Percentiles rank a stretch among this genome's conserved stretches.
Conservation (phyloP, 176 grass and related monocot species). For the Luzula sylvatica region DNA sequence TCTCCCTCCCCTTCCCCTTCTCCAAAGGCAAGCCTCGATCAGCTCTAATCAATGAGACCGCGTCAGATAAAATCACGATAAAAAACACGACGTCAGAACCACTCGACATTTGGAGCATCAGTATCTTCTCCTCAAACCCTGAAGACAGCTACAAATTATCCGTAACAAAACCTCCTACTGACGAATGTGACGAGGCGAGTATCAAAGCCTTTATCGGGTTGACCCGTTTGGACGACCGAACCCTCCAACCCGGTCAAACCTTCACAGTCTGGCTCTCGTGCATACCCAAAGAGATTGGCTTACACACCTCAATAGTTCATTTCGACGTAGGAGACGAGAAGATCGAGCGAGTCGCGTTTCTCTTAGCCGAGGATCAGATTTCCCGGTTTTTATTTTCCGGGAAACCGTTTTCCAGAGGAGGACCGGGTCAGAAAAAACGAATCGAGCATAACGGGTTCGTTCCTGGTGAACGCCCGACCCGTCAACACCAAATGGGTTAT, state of each 20-base stretch:
- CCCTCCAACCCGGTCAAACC: slow-evolving; percentile 55
- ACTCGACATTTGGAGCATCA: slow-evolving; percentile 61
- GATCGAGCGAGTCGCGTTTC: slow-evolving; percentile 74
- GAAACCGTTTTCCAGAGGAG: slow-evolving; percentile 59
- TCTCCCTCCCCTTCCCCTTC: slow-evolving; percentile 66
- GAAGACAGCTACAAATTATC: slow-evolving; percentile 76
- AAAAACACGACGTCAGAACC: slow-evolving; percentile 53
- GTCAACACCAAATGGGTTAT: slow-evolving; percentile 38
- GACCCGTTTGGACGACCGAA: slow-evolving; percentile 59
- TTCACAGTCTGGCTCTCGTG: slow-evolving; percentile 86
- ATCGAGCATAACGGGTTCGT: slow-evolving; percentile 38
- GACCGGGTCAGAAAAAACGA: slow-evolving; percentile 30
- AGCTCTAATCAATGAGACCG: slow-evolving; percentile 54
- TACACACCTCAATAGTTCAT: slow-evolving; percentile 80
- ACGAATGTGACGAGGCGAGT: slow-evolving; percentile 34
- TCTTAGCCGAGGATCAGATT: slow-evolving; percentile 67
- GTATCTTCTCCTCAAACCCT: slow-evolving; percentile 79
- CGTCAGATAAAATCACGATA: slow-evolving; percentile 37
- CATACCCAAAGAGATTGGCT: slow-evolving; percentile 71
- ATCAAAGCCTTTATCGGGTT: slow-evolving; percentile 45
- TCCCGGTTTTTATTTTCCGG: slow-evolving; percentile 55
- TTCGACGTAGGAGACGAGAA: slow-evolving; percentile 76
- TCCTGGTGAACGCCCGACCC: slow-evolving; percentile 39
- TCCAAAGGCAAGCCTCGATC: slow-evolving; percentile 55
- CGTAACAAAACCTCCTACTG: slow-evolving; percentile 62